These are phyloP conservation scores for Vitis hybrid DNA, from an alignment of 177 flowering plant genomes.

Conservation along the genomic window DNA sequence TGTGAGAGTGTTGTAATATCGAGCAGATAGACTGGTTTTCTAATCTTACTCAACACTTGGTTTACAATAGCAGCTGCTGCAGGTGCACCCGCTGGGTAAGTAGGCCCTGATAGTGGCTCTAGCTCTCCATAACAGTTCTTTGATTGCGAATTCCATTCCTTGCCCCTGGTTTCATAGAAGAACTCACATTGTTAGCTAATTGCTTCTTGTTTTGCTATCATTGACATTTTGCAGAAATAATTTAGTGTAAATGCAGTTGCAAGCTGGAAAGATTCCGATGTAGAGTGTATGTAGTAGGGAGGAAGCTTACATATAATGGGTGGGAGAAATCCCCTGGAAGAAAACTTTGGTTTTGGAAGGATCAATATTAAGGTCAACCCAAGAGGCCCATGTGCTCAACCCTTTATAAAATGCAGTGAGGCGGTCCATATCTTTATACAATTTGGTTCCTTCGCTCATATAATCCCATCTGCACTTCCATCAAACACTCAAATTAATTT, in stretches of 20 bases:
- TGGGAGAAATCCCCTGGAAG: slow-evolving; percentile 93
- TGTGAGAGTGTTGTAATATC: slow-evolving; percentile 80
- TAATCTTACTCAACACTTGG: slow-evolving; percentile 47
- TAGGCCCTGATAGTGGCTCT: slow-evolving; percentile 60
- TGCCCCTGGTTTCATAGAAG: slow-evolving; percentile 46
- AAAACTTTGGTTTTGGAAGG: slow-evolving; percentile 73
- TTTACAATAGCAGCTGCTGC: slow-evolving; percentile 40
- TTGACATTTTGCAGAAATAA: too few relatives aligned
- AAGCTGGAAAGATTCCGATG: too few relatives aligned
- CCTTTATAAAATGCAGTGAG: slow-evolving; percentile 66
- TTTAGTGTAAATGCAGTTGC: too few relatives aligned
- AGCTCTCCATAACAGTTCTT: slow-evolving; percentile 56
- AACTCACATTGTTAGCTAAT: not conserved
- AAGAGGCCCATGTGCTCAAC: slow-evolving; percentile 75
- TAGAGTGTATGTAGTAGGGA: too few relatives aligned
- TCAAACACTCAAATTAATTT: too few relatives aligned
- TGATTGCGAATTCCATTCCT: slow-evolving; percentile 57
- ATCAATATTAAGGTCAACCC: slow-evolving; percentile 75
- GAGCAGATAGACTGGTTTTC: slow-evolving; percentile 58
- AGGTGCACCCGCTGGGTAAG: slow-evolving; percentile 67
- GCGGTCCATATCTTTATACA: slow-evolving; percentile 75
- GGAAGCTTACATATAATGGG: slow-evolving; percentile 72
- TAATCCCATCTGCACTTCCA: slow-evolving; percentile 77
- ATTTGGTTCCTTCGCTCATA: slow-evolving; percentile 43
- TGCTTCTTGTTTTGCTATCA: too few relatives aligned